Evolutionary conservation across 2,329 filamentous ascomycete species (phyloP).

Genomic region (Epicoccum sorghinum): DNA sequence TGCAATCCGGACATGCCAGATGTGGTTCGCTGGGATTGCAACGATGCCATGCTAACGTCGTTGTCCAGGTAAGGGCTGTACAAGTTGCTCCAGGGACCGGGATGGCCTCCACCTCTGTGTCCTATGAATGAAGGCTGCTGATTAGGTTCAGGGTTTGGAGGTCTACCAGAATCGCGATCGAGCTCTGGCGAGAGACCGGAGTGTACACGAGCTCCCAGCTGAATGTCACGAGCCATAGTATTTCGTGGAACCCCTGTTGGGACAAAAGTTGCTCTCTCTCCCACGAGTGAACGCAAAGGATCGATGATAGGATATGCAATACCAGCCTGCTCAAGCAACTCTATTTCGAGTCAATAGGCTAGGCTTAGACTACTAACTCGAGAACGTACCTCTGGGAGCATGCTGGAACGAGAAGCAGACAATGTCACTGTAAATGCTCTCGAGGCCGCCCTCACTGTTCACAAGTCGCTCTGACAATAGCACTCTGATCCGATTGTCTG

Average conservation of each 20-base stretch:
- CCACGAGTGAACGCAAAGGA: constrained; percentile 34
- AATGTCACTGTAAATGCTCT: constrained; percentile 72
- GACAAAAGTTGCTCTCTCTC: constrained; percentile 7
- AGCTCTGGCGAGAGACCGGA: constrained; percentile 20
- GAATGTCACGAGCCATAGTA: background rate
- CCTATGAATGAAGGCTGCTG: constrained; percentile 15
- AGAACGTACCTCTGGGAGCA: constrained; percentile 71
- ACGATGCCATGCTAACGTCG: constrained; percentile 28
- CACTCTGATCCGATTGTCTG: constrained; percentile 76
- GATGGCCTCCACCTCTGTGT: constrained; percentile 16
- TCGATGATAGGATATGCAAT: constrained; percentile 76
- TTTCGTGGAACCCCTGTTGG: constrained; percentile 6
- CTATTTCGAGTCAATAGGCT: constrained; percentile 51
- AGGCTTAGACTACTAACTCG: background rate
- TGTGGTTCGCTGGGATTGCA: constrained; percentile 11
- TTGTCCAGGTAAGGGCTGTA: constrained; percentile 20
- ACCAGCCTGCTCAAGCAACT: constrained; percentile 71
- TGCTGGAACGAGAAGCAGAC: constrained; percentile 85
- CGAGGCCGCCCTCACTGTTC: constrained; percentile 21
- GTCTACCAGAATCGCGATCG: constrained; percentile 12
- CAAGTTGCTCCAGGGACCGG: constrained; percentile 24
- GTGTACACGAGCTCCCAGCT: constrained; percentile 10
- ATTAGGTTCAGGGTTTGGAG: constrained; percentile 23
- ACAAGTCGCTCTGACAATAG: constrained; percentile 75
- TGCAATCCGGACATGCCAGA: constrained; percentile 4